Evolutionary conservation across 176 grass and related monocot genomes (phyloP).

Genomic region (Eragrostis curvula): DNA sequence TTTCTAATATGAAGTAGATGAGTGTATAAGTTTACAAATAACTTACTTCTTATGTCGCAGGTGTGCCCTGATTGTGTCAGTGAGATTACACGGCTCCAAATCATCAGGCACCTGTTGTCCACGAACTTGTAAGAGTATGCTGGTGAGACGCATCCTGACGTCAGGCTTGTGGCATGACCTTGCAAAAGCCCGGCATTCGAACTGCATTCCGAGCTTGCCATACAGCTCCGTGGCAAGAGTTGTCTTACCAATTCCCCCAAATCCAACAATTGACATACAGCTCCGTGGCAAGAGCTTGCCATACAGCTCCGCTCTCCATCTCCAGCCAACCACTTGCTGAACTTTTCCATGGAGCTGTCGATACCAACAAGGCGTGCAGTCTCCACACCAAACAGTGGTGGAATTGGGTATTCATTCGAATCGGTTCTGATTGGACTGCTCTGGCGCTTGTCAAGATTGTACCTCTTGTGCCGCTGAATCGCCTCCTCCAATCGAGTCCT

Average conservation of each 20-base stretch:
- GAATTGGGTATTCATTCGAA: too few species aligned
- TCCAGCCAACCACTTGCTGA: neutral
- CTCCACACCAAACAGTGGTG: too few species aligned
- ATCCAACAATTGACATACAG: constrained; percentile 15
- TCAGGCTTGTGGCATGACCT: constrained; percentile 26
- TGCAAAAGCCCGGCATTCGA: constrained; percentile 13
- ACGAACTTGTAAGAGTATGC: constrained; percentile 34
- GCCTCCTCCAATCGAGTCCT: neutral
- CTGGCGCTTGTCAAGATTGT: too few species aligned
- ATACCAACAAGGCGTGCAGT: neutral
- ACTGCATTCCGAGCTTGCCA: neutral
- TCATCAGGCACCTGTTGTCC: too few species aligned
- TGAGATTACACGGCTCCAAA: neutral
- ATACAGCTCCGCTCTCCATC: neutral
- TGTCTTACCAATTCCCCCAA: constrained; percentile 28
- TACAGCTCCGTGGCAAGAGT: constrained; percentile 26
- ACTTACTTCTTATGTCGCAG: constrained; percentile 35
- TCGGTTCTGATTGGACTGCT: too few species aligned
- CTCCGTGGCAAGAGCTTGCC: neutral
- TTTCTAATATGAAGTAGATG: too few species aligned
- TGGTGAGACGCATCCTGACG: neutral
- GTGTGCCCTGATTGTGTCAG: neutral
- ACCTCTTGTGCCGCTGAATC: neutral
- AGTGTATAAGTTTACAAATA: too few species aligned
- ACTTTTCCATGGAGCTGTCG: neutral